Evolutionary conservation across 495 filamentous ascomycete species (phyloP).

Genomic region (Aspergillus nanangensis): DNA sequence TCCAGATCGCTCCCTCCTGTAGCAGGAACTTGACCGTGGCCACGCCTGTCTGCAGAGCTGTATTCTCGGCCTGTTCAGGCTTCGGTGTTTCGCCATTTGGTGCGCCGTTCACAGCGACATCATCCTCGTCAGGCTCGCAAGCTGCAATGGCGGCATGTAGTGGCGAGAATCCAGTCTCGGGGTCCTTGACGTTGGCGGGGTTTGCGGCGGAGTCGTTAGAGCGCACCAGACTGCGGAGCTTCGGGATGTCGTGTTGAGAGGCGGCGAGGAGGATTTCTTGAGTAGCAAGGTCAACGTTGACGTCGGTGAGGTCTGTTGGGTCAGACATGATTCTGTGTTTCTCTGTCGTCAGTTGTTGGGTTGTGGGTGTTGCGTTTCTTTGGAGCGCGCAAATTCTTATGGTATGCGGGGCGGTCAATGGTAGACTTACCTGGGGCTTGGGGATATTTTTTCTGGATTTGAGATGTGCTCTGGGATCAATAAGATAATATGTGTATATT

Average conservation of each 20-base stretch:
- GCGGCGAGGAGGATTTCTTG: constrained; percentile 71
- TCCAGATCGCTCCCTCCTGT: constrained; percentile 92
- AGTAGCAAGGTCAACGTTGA: constrained; percentile 40
- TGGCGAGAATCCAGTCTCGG: constrained; percentile 79
- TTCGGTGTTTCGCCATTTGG: too few relatives aligned
- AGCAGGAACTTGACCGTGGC: constrained; percentile 73
- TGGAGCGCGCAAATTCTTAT: too few relatives aligned
- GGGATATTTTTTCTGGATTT: too few relatives aligned
- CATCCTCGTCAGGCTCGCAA: constrained; percentile 55
- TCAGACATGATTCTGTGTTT: constrained; percentile 19
- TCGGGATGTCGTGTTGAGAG: constrained; percentile 72
- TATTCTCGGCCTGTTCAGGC: constrained; percentile 26
- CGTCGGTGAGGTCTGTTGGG: constrained; percentile 23
- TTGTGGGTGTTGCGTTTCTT: constrained; percentile 4
- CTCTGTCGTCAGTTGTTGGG: not conserved
- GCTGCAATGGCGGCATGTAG: constrained; percentile 88
- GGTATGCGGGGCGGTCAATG: not conserved
- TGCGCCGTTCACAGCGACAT: constrained; percentile 15
- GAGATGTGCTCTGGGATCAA: too few relatives aligned
- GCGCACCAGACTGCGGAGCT: constrained; percentile 70
- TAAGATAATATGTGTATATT: too few relatives aligned
- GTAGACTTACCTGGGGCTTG: not conserved
- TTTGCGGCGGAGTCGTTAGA: constrained; percentile 42
- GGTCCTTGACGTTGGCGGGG: constrained; percentile 74
- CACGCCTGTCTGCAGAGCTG: constrained; percentile 50